phyloP scores from a whole-genome alignment of 1,139 yeast species.

The Hansenula sp. region DNA sequence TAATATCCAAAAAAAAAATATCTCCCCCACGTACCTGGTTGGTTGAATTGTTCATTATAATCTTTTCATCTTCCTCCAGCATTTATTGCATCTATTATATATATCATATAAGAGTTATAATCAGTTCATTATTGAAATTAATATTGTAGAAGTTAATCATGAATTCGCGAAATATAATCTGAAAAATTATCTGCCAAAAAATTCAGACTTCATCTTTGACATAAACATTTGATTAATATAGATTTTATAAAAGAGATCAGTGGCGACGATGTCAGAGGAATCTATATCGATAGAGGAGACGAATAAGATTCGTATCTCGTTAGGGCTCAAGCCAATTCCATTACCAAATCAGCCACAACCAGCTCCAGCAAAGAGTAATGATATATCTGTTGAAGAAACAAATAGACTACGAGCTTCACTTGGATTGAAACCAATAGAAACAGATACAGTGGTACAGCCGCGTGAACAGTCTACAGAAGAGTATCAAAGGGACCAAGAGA shows the following conservation, averaged over 20 bases:
- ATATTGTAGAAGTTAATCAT: neutral
- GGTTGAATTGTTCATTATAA: too few relatives aligned
- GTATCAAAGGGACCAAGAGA: slow-evolving; percentile 9
- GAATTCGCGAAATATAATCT: slow-evolving; percentile 1
- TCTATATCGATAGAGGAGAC: slow-evolving; percentile 47
- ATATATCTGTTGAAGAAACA: slow-evolving; percentile 34
- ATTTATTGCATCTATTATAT: neutral
- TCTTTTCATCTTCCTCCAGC: neutral
- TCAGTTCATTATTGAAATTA: neutral
- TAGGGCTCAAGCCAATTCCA: slow-evolving; percentile 46
- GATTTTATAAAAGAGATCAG: neutral
- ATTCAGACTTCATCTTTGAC: neutral
- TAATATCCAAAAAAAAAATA: neutral
- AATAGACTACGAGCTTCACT: slow-evolving; percentile 30
- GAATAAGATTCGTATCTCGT: slow-evolving; percentile 40
- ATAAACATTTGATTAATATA: neutral
- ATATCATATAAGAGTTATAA: neutral
- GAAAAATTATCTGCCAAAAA: neutral
- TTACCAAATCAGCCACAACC: slow-evolving; percentile 3
- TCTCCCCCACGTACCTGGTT: neutral
- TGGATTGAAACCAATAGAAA: slow-evolving; percentile 32
- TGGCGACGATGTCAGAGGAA: slow-evolving; percentile 11
- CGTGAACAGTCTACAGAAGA: slow-evolving; percentile 20
- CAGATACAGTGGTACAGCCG: slow-evolving; percentile 1
- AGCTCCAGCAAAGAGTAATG: slow-evolving; percentile 4